Conservation (phyloP, 306 rosid species). For the Cucurbita argyrosperma region DNA sequence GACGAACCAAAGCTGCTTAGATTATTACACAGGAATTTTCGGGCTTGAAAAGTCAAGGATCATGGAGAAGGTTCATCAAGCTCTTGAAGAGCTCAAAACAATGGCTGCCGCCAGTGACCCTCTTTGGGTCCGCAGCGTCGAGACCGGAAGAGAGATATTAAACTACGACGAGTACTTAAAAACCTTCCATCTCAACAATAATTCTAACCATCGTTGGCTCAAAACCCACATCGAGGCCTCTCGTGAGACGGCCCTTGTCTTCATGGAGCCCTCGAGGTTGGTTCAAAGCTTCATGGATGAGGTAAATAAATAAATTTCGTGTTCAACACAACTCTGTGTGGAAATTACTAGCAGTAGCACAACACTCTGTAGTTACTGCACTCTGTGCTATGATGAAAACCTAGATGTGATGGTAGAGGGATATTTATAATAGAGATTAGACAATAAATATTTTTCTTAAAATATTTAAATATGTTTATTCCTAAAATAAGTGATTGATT, state of each 20-base stretch:
- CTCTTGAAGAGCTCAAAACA: conserved; percentile 61
- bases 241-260: conserved; percentile 59
- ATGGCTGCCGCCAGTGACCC: conserved; percentile 75
- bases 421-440: too few relatives aligned
- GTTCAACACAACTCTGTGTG: too few relatives aligned
- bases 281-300: conserved; percentile 70
- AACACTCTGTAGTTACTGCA: too few relatives aligned
- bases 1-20: conserved; percentile 50
- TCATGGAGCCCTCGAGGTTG: conserved; percentile 61
- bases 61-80: conserved; percentile 58
- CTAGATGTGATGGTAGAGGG: too few relatives aligned
- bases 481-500: too few relatives aligned
- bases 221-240: conserved; percentile 86
- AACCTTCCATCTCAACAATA: conserved; percentile 30
- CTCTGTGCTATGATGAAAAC: too few relatives aligned
- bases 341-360: too few relatives aligned
- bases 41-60: conserved; percentile 76
- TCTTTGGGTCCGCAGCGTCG: conserved; percentile 78
- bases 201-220: conserved; percentile 16
- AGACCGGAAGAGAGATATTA: conserved; percentile 75
- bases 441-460: too few relatives aligned
- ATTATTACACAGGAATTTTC: conserved; percentile 74
- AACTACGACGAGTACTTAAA: conserved; percentile 78
- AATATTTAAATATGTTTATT: too few relatives aligned
- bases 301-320: conserved; percentile 15